Evolutionary conservation across 495 filamentous ascomycete genomes (phyloP), one percentile per base, ranked within the genome.

Genomic region (Penicillium herquei): DNA sequence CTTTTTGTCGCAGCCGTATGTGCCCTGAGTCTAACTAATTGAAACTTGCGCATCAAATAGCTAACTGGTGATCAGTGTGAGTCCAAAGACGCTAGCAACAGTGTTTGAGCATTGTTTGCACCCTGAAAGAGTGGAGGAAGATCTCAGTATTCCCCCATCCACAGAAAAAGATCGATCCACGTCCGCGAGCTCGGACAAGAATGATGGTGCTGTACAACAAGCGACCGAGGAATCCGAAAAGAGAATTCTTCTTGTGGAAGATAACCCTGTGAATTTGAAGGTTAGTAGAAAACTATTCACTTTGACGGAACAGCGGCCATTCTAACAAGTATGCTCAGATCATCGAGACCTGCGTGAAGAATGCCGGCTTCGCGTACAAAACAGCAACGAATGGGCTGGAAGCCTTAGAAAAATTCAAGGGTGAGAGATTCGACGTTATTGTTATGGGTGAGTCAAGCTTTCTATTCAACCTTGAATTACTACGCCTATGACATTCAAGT

Each of bases 191-290:
- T 3, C n/a, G 4, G 17, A 3, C 0, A 10, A 8, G 17, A 43
- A 11, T 43, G 4, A 26, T 4, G 21, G 21, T 26, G 21, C 4
- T 26, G 21, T 26, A 26, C 21, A 26, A 26, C 21, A 26, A 26
- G 21, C 21, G 21, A 26, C 21, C 21, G 21, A 26, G 21, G 21
- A 26, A 26, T 14, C 40, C 6, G 40, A 21, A 10, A 52, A 55
- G 14, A 67, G 68, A 47, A 70, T 85, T 7, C 76, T 88, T 4
- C 67, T 86, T 0, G 84, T 87, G 0, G 85, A 88, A 55, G 85
- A 87, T 55, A 88, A 88, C 65, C 70, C 76, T 31, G 82, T 88
- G 57, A 88, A 88, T 60, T 73, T 87, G 11, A 81, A 80, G 47
- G 73, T 87, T 6, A 5, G 26, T 12, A 0, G 43, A 41, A 35